phyloP scores from a whole-genome alignment of 1,284 basidiomycete species.

The Pisolithus thermaeus region DNA sequence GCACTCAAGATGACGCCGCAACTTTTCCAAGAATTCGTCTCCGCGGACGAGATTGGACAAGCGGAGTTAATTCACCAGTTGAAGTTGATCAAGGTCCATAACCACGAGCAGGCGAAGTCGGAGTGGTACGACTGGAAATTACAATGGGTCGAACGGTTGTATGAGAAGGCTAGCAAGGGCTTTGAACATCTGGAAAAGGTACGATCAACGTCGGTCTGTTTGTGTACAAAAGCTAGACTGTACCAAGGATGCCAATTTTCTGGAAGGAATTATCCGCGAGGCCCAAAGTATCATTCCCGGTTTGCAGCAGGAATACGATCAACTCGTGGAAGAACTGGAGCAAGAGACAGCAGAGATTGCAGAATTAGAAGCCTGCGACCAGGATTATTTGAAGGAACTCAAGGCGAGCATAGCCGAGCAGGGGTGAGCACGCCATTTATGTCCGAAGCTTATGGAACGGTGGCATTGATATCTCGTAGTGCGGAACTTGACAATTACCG shows the following conservation, averaged over 20 bases:
- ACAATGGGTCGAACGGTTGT: conserved; percentile 70
- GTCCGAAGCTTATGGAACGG: not conserved
- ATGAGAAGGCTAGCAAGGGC: conserved; percentile 60
- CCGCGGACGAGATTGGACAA: conserved; percentile 72
- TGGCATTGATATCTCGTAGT: conserved; percentile 31
- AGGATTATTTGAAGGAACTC: conserved; percentile 76
- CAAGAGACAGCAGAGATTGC: conserved; percentile 69
- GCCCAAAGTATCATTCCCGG: conserved; percentile 58
- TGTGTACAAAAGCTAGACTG: conserved; percentile 13
- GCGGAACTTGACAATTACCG: conserved; percentile 65
- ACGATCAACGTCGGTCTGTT: conserved; percentile 17
- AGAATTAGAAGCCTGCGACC: conserved; percentile 80
- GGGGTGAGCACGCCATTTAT: conserved; percentile 44
- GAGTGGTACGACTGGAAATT: conserved; percentile 89
- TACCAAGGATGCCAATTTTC: conserved; percentile 62
- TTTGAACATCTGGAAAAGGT: conserved; percentile 67
- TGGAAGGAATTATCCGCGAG: conserved; percentile 58
- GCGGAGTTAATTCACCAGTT: conserved; percentile 73
- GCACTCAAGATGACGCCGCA: conserved; percentile 70
- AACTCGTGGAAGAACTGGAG: conserved; percentile 66
- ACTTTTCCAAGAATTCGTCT: conserved; percentile 75
- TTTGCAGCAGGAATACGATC: conserved; percentile 65
- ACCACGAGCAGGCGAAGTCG: conserved; percentile 63
- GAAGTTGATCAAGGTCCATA: conserved; percentile 74
- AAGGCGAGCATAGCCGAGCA: conserved; percentile 85